These are phyloP conservation scores for Phytophthora crassamura DNA, from an alignment of 352 stramenopile species.

Conservation along the genomic window DNA sequence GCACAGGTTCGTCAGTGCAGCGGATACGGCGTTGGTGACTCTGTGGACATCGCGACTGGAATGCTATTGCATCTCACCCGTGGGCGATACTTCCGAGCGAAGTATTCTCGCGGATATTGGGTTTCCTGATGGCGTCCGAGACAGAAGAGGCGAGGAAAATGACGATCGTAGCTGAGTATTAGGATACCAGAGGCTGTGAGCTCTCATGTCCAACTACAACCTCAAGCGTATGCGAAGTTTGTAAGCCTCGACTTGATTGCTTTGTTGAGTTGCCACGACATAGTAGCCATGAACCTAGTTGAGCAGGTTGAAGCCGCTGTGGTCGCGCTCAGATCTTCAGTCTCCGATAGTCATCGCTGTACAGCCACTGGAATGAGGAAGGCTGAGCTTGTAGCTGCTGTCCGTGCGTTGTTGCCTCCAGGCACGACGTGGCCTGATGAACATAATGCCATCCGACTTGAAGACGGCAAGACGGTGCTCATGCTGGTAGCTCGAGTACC, in stretches of 20 bases:
- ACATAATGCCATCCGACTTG: neutral
- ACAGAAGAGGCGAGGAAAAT: slow-evolving; percentile 9
- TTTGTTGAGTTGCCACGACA: too few relatives aligned
- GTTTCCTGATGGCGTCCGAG: slow-evolving; percentile 12
- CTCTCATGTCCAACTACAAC: neutral
- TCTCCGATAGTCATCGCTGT: neutral
- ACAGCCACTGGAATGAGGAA: slow-evolving; percentile 6
- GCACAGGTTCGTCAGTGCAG: neutral
- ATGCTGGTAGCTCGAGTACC: slow-evolving; percentile 11
- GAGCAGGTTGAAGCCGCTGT: too few relatives aligned
- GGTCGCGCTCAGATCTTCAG: neutral
- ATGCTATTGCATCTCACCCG: neutral
- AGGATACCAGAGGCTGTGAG: neutral
- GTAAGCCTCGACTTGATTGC: too few relatives aligned
- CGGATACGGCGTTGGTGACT: neutral
- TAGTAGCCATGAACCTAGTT: too few relatives aligned
- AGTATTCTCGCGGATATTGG: slow-evolving; percentile 5
- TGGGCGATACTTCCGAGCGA: slow-evolving; percentile 17
- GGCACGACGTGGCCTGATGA: slow-evolving; percentile 4
- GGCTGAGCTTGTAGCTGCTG: neutral
- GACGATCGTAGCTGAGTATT: slow-evolving; percentile 1
- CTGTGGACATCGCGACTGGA: slow-evolving; percentile 9
- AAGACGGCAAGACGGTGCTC: slow-evolving; percentile 19
- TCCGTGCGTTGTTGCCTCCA: slow-evolving; percentile 5
- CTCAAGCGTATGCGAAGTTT: too few relatives aligned